Evolutionary conservation across 495 filamentous ascomycete genomes (phyloP), one percentile per base, ranked within the genome.

Genomic region (Penicillium argentinense): DNA sequence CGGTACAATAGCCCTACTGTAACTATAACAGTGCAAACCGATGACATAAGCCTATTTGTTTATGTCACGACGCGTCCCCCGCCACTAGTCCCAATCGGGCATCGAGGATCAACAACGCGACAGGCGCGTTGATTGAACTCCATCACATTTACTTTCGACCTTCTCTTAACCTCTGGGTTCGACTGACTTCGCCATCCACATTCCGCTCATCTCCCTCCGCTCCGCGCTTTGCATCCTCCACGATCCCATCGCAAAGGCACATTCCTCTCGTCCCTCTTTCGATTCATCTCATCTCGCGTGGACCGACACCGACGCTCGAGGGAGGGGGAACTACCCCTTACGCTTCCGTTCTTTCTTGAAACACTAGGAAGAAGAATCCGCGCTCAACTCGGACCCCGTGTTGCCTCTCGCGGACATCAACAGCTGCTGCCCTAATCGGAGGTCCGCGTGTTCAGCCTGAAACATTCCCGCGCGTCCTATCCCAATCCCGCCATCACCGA

Each of bases 101-200:
- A 44, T 52, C 53, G 45, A 51, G 42, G 53, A 60, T 60, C 56
- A 63, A 63, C 59, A 63, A 63, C 59, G 59, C 59, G 59, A 60
- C 54, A 26, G 27, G 55, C 59, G 56, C 59, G 56, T 63, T 63
- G 56, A 57, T 57, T 36, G 24, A 28, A 25, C 33, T 45, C 34
- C 22, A 27, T 16, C n/a, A 12, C 26, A 18, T 34, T n/a, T 26
- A 11, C 27, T 30, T n/a, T 24, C 22, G 23, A 49, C 22, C 22
- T n/a, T 39, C 22, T 39, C 21, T 16, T n/a, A n/a, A n/a, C n/a
- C n/a, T n/a, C n/a, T n/a, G n/a, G n/a, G n/a, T n/a, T n/a, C n/a
- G n/a, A n/a, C n/a, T n/a, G n/a, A n/a, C n/a, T n/a, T n/a, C n/a
- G n/a, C n/a, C n/a, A n/a, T n/a, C 37, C 16, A 22, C 14, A 13